A percentile compares a stretch with the other conserved stretches of the same genome.
These are phyloP conservation scores for Pontederia crassipes DNA, from an alignment of 176 grass and related monocot genomes.

Conservation along the genomic window DNA sequence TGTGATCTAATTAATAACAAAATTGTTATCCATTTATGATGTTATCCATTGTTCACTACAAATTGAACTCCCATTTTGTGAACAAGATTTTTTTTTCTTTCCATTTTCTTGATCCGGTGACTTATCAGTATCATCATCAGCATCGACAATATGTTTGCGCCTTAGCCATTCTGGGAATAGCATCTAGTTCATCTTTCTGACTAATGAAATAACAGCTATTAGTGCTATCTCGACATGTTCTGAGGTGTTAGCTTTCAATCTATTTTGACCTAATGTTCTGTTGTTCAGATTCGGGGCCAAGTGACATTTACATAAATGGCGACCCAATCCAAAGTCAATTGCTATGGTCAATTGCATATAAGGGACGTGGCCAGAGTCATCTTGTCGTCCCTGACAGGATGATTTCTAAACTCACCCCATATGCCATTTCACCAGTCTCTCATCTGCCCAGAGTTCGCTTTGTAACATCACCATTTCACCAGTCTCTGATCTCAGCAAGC, in stretches of 20 bases:
- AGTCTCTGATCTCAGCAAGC: constrained; percentile 42
- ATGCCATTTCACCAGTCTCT: constrained; percentile 48
- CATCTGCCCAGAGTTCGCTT: constrained; percentile 49
- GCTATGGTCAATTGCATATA: constrained; percentile 46
- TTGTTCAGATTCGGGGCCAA: constrained; percentile 59
- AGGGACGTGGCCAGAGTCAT: constrained; percentile 28
- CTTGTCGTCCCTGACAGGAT: constrained; percentile 69
- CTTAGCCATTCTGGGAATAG: not conserved
- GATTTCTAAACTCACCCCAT: constrained; percentile 65
- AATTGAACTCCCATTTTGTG: too few relatives aligned
- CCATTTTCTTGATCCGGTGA: too few relatives aligned
- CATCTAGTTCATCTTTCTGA: constrained; percentile 43
- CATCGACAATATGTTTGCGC: too few relatives aligned
- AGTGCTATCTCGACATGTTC: constrained; percentile 59
- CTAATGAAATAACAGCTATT: constrained; percentile 40
- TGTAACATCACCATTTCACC: too few relatives aligned
- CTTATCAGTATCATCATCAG: too few relatives aligned
- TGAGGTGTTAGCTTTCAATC: constrained; percentile 52
- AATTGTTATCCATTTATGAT: too few relatives aligned
- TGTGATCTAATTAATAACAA: too few relatives aligned
- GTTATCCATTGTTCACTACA: too few relatives aligned
- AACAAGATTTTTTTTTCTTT: too few relatives aligned
- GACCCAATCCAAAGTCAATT: constrained; percentile 55
- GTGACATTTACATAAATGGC: constrained; percentile 40
- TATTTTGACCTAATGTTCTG: constrained; percentile 58